A percentile compares a stretch with the other conserved stretches of the same genome.
These are phyloP conservation scores for Fusarium hainanense DNA, from an alignment of 2,329 filamentous ascomycete genomes.

Conservation along the genomic window DNA sequence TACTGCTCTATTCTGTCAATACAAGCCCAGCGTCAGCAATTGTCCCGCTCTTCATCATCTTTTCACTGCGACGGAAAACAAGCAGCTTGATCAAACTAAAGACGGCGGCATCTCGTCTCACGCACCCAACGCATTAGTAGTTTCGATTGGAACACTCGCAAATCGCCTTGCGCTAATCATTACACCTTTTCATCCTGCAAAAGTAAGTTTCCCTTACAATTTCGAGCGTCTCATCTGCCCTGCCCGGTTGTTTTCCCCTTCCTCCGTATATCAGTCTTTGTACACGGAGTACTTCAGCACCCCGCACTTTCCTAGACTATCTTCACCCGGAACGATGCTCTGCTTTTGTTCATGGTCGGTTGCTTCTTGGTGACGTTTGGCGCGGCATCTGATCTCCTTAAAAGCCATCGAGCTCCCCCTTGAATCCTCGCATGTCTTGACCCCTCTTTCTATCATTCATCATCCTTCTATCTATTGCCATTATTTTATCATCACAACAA, in stretches of 20 bases:
- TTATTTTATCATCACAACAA: conserved; percentile 13
- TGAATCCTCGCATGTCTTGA: conserved; percentile 2
- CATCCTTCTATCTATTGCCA: conserved; percentile 19
- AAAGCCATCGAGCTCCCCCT: conserved; percentile 38
- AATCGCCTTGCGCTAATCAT: conserved; percentile 1
- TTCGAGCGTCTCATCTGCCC: not conserved
- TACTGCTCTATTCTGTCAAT: not conserved
- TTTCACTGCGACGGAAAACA: conserved; percentile 4
- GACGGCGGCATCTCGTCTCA: conserved; percentile 1
- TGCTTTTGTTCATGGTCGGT: conserved; percentile 20
- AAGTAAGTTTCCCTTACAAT: conserved; percentile 31
- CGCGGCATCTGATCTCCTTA: conserved; percentile 36
- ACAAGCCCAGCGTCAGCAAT: not conserved
- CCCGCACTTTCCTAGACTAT: conserved; percentile 31
- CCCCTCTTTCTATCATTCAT: conserved; percentile 40
- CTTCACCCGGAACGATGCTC: not conserved
- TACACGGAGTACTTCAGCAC: conserved; percentile 41
- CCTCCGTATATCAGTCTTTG: conserved; percentile 25
- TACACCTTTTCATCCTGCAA: conserved; percentile 14
- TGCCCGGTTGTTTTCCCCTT: not conserved
- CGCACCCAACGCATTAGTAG: conserved; percentile 7
- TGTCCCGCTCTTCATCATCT: not conserved
- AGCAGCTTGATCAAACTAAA: conserved; percentile 4
- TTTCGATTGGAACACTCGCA: not conserved
- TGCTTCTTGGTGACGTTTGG: conserved; percentile 42